phyloP scores from a whole-genome alignment of 495 filamentous ascomycete species.

The Podospora pseudocomata region DNA sequence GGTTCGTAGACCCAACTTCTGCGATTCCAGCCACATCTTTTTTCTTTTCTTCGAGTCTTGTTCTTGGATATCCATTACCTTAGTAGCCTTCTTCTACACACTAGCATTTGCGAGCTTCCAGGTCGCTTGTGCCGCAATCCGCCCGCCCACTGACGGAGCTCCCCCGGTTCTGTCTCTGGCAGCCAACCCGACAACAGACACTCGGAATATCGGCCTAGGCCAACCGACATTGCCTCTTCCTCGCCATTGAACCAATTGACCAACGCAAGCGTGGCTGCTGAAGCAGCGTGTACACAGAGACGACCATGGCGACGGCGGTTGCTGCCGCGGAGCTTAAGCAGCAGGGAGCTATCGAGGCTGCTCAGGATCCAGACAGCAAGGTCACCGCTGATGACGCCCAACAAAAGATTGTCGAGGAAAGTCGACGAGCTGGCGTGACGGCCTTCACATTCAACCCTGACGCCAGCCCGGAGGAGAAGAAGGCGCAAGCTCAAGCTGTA shows the following conservation, averaged over 20 bases:
- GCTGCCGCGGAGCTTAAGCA: constrained; percentile 63
- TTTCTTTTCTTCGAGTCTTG: constrained; percentile 9
- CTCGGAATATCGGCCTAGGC: not conserved
- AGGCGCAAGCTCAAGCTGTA: constrained; percentile 73
- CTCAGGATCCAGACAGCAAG: constrained; percentile 61
- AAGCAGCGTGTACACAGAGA: constrained; percentile 13
- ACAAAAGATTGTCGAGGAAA: constrained; percentile 67
- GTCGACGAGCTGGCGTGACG: constrained; percentile 66
- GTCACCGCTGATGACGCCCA: constrained; percentile 70
- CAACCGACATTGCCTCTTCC: not conserved
- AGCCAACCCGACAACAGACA: not conserved
- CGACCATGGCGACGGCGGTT: constrained; percentile 40
- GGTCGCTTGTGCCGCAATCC: constrained; percentile 22
- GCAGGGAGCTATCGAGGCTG: constrained; percentile 70
- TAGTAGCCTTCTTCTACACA: constrained; percentile 2
- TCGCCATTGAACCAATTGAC: constrained; percentile 23
- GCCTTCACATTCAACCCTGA: constrained; percentile 86
- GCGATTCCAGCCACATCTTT: constrained; percentile 14
- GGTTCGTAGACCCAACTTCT: constrained; percentile 16
- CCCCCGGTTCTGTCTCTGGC: constrained; percentile 2
- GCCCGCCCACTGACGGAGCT: constrained; percentile 1
- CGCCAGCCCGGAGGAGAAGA: constrained; percentile 80
- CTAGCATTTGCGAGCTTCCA: not conserved
- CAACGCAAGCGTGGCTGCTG: constrained; percentile 18
- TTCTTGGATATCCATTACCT: constrained; percentile 9